Evolutionary conservation across 1,284 basidiomycete species (phyloP).

Genomic region (Coriolopsis trogii): DNA sequence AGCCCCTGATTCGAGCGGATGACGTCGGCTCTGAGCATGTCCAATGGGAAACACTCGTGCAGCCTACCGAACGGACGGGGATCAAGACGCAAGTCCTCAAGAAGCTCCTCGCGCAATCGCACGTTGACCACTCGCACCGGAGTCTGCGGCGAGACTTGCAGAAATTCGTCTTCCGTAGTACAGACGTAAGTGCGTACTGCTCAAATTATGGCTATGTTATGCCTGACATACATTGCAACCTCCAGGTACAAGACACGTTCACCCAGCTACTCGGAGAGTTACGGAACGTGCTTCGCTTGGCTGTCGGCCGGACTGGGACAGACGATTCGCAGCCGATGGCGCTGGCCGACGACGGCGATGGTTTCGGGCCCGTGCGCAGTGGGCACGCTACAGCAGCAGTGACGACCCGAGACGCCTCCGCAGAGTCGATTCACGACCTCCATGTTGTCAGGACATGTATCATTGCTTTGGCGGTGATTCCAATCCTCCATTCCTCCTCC

Average conservation of each 20-base stretch:
- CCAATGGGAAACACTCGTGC: constrained; percentile 59
- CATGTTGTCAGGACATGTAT: constrained; percentile 52
- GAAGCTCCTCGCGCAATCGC: constrained; percentile 33
- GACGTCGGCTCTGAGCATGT: constrained; percentile 32
- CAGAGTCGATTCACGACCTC: constrained; percentile 31
- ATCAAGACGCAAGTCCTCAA: constrained; percentile 59
- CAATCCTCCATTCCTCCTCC: constrained; percentile 60
- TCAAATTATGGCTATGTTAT: neutral
- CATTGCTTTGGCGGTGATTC: constrained; percentile 55
- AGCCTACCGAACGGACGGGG: constrained; percentile 66
- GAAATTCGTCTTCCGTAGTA: constrained; percentile 59
- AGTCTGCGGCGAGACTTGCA: constrained; percentile 41
- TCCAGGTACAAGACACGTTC: constrained; percentile 62
- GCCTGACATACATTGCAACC: neutral
- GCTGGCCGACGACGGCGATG: constrained; percentile 54
- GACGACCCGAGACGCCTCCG: constrained; percentile 29
- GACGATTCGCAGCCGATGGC: constrained; percentile 1
- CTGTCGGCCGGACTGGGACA: constrained; percentile 24
- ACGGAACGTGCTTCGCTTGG: constrained; percentile 40
- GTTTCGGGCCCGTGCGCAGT: constrained; percentile 63
- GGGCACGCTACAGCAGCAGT: constrained; percentile 31
- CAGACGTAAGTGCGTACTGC: constrained; percentile 53
- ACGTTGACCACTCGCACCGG: constrained; percentile 10
- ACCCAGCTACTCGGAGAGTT: constrained; percentile 40
- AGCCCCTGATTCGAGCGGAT: constrained; percentile 53